Percentiles rank a stretch among this genome's conserved stretches.
Conservation (phyloP, 805 yeast species). For the Nakazawaea siamensis region DNA sequence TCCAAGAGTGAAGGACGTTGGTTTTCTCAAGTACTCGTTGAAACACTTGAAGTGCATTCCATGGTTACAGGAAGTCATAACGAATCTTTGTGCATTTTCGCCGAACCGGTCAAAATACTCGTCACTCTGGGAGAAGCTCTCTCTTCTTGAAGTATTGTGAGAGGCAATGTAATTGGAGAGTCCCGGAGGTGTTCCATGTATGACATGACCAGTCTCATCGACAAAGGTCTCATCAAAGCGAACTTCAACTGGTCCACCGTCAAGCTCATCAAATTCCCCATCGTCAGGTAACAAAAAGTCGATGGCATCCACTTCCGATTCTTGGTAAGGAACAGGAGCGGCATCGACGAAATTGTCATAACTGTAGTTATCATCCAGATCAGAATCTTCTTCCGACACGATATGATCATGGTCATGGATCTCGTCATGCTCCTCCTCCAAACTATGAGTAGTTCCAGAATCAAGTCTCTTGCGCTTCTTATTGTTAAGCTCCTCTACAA, state of each 20-base stretch:
- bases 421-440: conserved; percentile 5
- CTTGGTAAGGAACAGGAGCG: too few species aligned
- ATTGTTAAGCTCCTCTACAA: conserved; percentile 5
- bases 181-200: conserved; percentile 2
- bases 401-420: conserved; percentile 13
- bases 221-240: conserved; percentile 2
- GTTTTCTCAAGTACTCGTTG: conserved; percentile 18
- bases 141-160: not conserved
- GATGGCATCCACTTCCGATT: too few species aligned
- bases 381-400: not conserved
- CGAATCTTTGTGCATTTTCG: conserved; percentile 16
- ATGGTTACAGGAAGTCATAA: conserved; percentile 42
- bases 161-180: conserved; percentile 3
- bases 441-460: not conserved
- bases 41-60: conserved; percentile 43
- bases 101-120: too few species aligned
- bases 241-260: conserved; percentile 4
- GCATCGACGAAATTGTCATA: too few species aligned
- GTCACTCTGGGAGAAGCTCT: too few species aligned
- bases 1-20: conserved; percentile 16
- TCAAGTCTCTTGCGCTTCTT: conserved; percentile 6
- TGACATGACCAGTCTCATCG: conserved; percentile 4
- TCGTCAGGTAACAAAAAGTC: conserved; percentile 11
- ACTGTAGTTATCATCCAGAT: not conserved
- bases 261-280: not conserved